Evolutionary conservation across 805 yeast species (phyloP).

Genomic region (Cyberlindnera americana): DNA sequence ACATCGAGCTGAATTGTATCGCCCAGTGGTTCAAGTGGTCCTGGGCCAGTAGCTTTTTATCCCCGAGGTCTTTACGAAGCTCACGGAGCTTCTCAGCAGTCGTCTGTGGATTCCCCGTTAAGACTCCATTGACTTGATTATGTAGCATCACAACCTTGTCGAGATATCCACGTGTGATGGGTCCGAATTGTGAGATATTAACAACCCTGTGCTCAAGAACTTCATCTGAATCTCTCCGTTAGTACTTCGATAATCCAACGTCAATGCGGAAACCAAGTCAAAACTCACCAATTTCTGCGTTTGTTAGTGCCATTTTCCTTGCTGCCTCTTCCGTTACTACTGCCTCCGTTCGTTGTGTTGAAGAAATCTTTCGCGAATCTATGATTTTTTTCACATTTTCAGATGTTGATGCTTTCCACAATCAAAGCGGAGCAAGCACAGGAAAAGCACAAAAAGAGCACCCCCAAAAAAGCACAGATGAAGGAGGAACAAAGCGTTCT

Average conservation of each 20-base stretch:
- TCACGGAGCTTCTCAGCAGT: slow-evolving; percentile 3
- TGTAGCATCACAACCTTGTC: slow-evolving; percentile 2
- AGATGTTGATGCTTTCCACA: too few species aligned
- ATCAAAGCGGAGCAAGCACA: too few species aligned
- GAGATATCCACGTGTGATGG: slow-evolving; percentile 2
- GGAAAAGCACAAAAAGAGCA: too few species aligned
- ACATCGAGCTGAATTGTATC: slow-evolving; percentile 5
- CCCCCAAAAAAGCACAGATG: too few species aligned
- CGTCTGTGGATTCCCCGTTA: slow-evolving; percentile 3
- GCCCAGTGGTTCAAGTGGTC: slow-evolving; percentile 16
- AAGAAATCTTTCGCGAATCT: too few species aligned
- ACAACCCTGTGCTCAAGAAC: slow-evolving; percentile 6
- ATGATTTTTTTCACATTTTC: not conserved
- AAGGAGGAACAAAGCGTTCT: slow-evolving; percentile 3
- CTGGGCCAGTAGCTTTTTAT: slow-evolving; percentile 9
- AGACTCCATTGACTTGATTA: slow-evolving; percentile 5
- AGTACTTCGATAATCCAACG: too few species aligned
- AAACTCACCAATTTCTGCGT: too few species aligned
- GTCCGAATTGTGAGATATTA: slow-evolving; percentile 6
- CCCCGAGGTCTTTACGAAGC: slow-evolving; percentile 8
- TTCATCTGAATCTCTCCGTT: too few species aligned
- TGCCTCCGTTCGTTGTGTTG: too few species aligned
- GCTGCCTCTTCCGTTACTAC: too few species aligned
- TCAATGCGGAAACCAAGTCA: too few species aligned
- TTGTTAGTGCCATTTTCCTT: too few species aligned